These are phyloP conservation scores for Thuidium tamariscinum DNA, from an alignment of 225 moss, liverwort and hornwort genomes.

Conservation along the genomic window DNA sequence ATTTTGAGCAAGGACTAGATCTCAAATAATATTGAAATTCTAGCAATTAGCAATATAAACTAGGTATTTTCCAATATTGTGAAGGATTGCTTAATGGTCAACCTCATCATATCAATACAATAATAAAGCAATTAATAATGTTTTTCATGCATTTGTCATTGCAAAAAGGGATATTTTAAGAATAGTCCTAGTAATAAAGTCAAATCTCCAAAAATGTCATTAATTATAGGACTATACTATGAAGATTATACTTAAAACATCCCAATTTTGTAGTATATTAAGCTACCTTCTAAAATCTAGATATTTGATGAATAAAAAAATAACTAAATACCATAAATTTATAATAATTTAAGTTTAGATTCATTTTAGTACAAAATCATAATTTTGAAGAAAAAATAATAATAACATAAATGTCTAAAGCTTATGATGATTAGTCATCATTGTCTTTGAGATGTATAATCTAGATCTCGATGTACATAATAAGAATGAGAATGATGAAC, in stretches of 20 bases:
- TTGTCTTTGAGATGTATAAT: neutral
- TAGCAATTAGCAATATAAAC: too few relatives aligned
- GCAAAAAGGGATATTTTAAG: too few relatives aligned
- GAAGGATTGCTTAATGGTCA: neutral
- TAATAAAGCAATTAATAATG: neutral
- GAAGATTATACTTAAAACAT: too few relatives aligned
- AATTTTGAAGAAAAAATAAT: neutral
- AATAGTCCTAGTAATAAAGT: too few relatives aligned
- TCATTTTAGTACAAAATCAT: neutral
- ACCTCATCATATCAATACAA: neutral
- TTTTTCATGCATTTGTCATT: neutral
- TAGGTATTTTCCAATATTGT: neutral
- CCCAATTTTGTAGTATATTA: too few relatives aligned
- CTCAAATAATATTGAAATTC: neutral
- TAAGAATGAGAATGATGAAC: neutral
- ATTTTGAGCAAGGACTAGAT: neutral
- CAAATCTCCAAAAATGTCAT: too few relatives aligned
- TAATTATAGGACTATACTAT: too few relatives aligned
- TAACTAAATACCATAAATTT: neutral
- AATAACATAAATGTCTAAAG: neutral
- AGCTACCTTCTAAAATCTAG: neutral
- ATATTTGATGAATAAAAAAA: neutral
- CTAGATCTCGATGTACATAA: fast-evolving
- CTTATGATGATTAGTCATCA: neutral
- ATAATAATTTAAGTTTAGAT: neutral